Base-by-base conservation (phyloP, 225 moss, liverwort and hornwort genomes). In the Pseudisothecium myosuroides region DNA sequence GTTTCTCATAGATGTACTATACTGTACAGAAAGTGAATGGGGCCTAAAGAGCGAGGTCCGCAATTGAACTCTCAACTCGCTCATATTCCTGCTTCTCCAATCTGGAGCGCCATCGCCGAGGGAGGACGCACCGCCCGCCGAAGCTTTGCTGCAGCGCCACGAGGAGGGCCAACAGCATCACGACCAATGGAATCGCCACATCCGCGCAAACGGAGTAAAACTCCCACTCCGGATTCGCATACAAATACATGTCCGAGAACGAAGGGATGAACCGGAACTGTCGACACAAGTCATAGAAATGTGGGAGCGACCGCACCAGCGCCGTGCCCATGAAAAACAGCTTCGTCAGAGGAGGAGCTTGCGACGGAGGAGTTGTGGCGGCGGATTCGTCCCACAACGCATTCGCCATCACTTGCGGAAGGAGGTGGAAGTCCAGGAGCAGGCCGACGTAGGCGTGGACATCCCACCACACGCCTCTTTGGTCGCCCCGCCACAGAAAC, bases 191-290 rank as follows among this genome's bases (percentile, higher is more conserved):
- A 61, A 95, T 89, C 15, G 88, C 32, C 10, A 92, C 56, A 77
- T 95, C 95, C 26, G 92, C 92, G 19, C 84, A 54, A 23, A 89
- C 58, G 22, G 90, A 89, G 91, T 90, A 95, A 52, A 92, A 91
- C 34, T 91, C 93, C 93, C 92, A 91, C n/a, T 92, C 86, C 27
- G 91, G 93, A 69, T 92, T 92, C 3, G 90, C 93, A 24, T 92
- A 94, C 63, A 68, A 26, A 31, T 91, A 92, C 45, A 41, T 76
- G 49, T 50, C 58, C 18, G 62, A 16, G 59, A 49, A 56, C 26
- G 65, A 32, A 8, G 93, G 90, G 36, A 92, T 83, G 55, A 89
- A 89, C 37, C 81, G 72, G 18, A 89, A 89, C n/a, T 61, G 86
- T 54, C 92, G 88, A 45, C 84, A 66, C 11, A 92, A 89, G 75